Evolutionary conservation across 306 rosid species (phyloP), one percentile per base, ranked within the genome.

Genomic region (Begonia masoniana): DNA sequence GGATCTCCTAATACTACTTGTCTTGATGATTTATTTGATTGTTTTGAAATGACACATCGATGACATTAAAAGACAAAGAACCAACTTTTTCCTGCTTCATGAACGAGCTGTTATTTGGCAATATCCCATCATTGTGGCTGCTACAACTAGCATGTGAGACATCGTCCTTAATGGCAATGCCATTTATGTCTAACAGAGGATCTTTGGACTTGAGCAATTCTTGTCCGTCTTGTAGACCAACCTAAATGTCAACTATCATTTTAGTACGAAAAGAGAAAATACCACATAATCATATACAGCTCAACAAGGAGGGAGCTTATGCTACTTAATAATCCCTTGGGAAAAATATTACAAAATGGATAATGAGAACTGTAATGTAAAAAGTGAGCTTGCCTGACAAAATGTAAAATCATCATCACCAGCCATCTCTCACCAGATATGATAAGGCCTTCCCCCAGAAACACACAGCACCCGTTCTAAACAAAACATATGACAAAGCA

Each of bases 61-160:
- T 70, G 49, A 83, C 92, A 52, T 61, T 83, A 72, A 86, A 82
- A 55, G 91, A 74, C 69, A 81, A 60, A 65, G 99, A 85, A 61
- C 96, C 99, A 72, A 86, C 68, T 7, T 60, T 75, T 6, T 64
- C 84, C 74, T 73, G 81, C 72, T 61, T 79, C 53, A 47, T 66
- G 48, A 76, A 63, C 52, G 52, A 36, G 42, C 73, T 58, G 61
- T 62, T 55, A 35, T 60, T 59, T 10, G 72, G 50, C 15, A 70
- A 66, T 12, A 63, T 17, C 58, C 68, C 71, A 10, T 51, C 45
- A 62, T 47, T 70, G 41, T 47, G 81, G 59, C 58, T 64, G 50
- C 57, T 56, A 54, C 56, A 36, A 41, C 60, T 46, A 36, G 57
- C 66, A 63, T 59, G 66, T 23, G 81, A 51, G 10, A 56, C 59